Evolutionary conservation across 2,329 filamentous ascomycete genomes (phyloP), one percentile per base, ranked within the genome.

Genomic region (Pyrenochaeta sp.): DNA sequence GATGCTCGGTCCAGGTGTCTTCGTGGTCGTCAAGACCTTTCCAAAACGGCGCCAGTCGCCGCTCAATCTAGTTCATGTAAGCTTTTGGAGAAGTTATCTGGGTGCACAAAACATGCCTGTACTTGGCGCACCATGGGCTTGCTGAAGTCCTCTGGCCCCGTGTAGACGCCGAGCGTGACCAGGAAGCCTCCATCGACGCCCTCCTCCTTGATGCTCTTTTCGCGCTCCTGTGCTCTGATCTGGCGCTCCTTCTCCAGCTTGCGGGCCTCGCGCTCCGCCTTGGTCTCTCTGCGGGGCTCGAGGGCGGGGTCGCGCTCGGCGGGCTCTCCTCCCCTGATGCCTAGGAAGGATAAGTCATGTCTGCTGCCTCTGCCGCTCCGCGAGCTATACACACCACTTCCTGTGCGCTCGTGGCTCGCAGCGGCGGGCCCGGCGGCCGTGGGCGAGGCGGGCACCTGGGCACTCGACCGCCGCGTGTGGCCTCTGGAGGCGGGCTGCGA

Each of bases 41-140:
- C 91, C 93, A 99, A 71, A 99, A 99, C 0, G 94, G 94, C 28
- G 94, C 94, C 50, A 99, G 74, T 51, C 88, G 86, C 58, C 94
- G 83, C 73, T 99, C 94, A 68, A 99, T 91, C 93, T 97, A 64
- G n/a, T 26, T 26, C 22, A 14, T 52, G 48, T 61, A 40, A 60
- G 49, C 35, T 19, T 15, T 17, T 48, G 37, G 58, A 41, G 28
- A 38, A 24, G 2, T 7, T 20, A n/a, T 32, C 10, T 14, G 23
- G 4, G 24, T 46, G 19, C 19, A 31, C 10, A n/a, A 20, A 61
- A 75, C 58, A 64, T 80, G 96, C 91, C 86, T 94, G 93, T 41
- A 99, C 76, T 69, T 96, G 92, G 56, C 94, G 84, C 42, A 97
- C 93, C 34, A 90, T 78, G 13, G 82, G 76, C 72, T 97, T 97